Base-by-base conservation (phyloP, 2,329 filamentous ascomycete species). In the Arachnopeziza araneosa region DNA sequence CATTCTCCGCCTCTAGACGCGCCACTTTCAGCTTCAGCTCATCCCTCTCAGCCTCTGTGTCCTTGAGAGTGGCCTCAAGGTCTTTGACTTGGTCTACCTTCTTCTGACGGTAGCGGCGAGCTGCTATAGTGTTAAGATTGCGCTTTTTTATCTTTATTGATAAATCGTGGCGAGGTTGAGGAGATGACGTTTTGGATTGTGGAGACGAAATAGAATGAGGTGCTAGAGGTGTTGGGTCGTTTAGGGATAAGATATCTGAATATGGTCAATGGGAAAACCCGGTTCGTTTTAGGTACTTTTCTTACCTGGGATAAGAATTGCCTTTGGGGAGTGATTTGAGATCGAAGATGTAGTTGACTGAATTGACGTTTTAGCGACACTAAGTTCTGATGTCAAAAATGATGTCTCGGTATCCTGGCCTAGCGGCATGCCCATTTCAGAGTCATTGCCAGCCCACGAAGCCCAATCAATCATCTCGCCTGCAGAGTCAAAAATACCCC, bases 41-140 rank as follows among this genome's bases (percentile, higher is more conserved):
- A 67, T 90, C 86, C 21, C 85, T 75, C 69, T 90, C 87, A 54
- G 78, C 73, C 60, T 81, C 82, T 69, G 86, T 80, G 51, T 81
- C 78, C 53, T 79, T 80, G 50, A 90, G 75, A 22, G 83, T 80
- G 9, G 75, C 72, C 72, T 90, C 86, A 32, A 90, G 78, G 62
- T 83, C 81, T 24, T 74, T 75, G 71, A 89, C 83, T 63, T 85
- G 83, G 67, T 90, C 86, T 36, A 89, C 79, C 52, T 86, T 83
- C 71, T 87, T 88, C 71, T 90, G 86, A 24, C 87, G 83, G 70
- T 89, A 90, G 63, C 87, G 85, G 63, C 85, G 81, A 30, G 87
- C 87, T n/a, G 87, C 87, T 63, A 88, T 79, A 17, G 86, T 90
- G 72, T 90, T 90, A 63, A 83, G 81, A 63, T 83, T 82, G 26